Conservation (phyloP, 257 asterid species). For the Salvia rosmarinus region DNA sequence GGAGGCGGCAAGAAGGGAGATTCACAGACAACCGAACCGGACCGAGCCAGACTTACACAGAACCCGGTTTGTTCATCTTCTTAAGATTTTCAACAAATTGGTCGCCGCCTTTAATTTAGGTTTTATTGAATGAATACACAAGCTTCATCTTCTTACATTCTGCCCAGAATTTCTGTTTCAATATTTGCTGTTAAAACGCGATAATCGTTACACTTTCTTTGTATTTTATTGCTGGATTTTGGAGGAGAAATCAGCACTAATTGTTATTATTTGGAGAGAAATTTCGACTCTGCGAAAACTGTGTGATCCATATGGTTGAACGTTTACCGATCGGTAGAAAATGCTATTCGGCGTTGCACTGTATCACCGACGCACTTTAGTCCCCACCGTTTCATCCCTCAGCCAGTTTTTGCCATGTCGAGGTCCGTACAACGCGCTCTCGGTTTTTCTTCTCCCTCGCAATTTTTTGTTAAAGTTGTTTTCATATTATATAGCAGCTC, state of each 20-base stretch:
- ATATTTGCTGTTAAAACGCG: neutral
- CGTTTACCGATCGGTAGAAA: conserved; percentile 33
- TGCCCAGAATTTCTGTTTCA: neutral
- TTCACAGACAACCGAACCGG: conserved; percentile 15
- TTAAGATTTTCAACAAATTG: conserved; percentile 7
- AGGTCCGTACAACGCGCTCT: conserved; percentile 41
- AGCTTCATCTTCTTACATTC: neutral
- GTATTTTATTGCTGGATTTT: neutral
- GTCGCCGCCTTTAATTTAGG: conserved; percentile 45
- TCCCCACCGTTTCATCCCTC: conserved; percentile 17
- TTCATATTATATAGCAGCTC: conserved; percentile 1
- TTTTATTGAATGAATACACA: conserved; percentile 10
- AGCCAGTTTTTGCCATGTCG: conserved; percentile 45
- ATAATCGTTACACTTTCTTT: neutral
- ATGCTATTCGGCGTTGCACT: conserved; percentile 44
- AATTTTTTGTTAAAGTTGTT: neutral
- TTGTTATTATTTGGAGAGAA: neutral
- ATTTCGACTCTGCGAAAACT: conserved; percentile 25
- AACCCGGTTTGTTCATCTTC: conserved; percentile 15
- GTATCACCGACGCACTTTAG: conserved; percentile 39
- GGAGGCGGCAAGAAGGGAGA: neutral
- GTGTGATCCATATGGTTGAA: conserved; percentile 42
- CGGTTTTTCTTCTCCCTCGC: neutral
- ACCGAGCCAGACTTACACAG: neutral
- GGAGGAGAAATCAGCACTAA: neutral